Evolutionary conservation across 805 yeast species (phyloP), one percentile per base, ranked within the genome.

Genomic region (Tetrapisispora fleetii): DNA sequence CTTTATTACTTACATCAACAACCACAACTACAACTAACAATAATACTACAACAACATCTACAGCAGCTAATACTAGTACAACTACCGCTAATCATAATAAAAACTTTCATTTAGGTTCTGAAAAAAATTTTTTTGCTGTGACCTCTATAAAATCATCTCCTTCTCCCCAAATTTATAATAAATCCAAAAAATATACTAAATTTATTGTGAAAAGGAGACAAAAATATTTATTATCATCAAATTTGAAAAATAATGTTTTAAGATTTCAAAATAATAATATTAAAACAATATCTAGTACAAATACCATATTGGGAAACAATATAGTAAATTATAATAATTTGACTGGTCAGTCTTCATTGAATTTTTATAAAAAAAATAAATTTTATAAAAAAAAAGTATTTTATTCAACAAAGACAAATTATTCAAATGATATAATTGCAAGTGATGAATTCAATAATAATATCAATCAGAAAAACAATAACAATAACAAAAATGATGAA

Each of bases 221-320:
- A 39, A 45, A 45, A 33, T 39, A 38, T n/a, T 45, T 45, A 24
- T 45, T 45, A 39, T 45, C 48, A 11, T n/a, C 28, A 33, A 39
- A 33, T 39, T 39, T 45, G 19, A 45, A 39, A 24, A 45, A 33
- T 45, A 45, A 45, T 18, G 16, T 38, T 11, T 13, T 10, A 36
- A 37, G 40, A 24, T 43, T 36, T 37, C 33, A 43, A 24, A 39
- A 39, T 45, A 39, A 39, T 28, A 37, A 43, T 37, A 22, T 10
- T 16, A 36, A 10, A 27, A 40, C 43, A 27, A 40, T 40, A 13
- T 17, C 43, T 24, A 40, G 17, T n/a, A 40, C 43, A 27, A 40
- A 27, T 17, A 40, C 21, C n/a, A 2, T 40, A 4, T 7, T 30
- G 2, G 44, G 44, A 6, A 41, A 41, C 18, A 32, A n/a, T 30